phyloP scores from a whole-genome alignment of 306 rosid species.

The Sphenostylis stenocarpa region DNA sequence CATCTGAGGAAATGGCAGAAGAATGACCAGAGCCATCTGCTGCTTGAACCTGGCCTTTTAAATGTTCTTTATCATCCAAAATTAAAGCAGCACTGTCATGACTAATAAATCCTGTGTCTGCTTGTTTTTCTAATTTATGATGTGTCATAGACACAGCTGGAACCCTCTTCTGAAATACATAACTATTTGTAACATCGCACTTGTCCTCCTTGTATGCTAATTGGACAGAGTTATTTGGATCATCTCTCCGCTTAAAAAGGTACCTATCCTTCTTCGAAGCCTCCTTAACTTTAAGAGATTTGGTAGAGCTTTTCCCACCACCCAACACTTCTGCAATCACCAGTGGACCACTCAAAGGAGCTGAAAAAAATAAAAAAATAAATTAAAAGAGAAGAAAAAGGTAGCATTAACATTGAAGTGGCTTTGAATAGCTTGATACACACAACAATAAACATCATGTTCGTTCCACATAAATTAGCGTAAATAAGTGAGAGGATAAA shows the following conservation, averaged over 20 bases:
- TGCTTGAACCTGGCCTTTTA: constrained; percentile 39
- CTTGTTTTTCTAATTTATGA: constrained; percentile 41
- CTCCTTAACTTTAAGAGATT: constrained; percentile 72
- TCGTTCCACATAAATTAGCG: not conserved
- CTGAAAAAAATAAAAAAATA: constrained; percentile 47
- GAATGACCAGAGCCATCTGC: constrained; percentile 34
- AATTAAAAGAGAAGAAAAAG: not conserved
- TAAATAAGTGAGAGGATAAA: not conserved
- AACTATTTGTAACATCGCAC: constrained; percentile 52
- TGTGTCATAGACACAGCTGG: constrained; percentile 36
- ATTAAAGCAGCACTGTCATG: constrained; percentile 38
- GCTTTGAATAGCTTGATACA: constrained; percentile 10
- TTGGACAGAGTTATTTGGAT: constrained; percentile 48
- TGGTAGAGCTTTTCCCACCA: constrained; percentile 54
- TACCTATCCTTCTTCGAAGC: constrained; percentile 78
- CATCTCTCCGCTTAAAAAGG: constrained; percentile 90
- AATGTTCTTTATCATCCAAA: constrained; percentile 43
- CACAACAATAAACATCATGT: not conserved
- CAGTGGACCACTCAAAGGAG: constrained; percentile 95
- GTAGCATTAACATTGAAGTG: not conserved
- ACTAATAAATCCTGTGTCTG: constrained; percentile 36
- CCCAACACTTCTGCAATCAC: constrained; percentile 86
- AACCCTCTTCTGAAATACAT: constrained; percentile 66
- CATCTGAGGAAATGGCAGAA: constrained; percentile 32
- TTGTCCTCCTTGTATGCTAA: constrained; percentile 52